Evolutionary conservation across 1,139 yeast species (phyloP), one percentile per base, ranked within the genome.

Genomic region (Blastobotrys elegans): DNA sequence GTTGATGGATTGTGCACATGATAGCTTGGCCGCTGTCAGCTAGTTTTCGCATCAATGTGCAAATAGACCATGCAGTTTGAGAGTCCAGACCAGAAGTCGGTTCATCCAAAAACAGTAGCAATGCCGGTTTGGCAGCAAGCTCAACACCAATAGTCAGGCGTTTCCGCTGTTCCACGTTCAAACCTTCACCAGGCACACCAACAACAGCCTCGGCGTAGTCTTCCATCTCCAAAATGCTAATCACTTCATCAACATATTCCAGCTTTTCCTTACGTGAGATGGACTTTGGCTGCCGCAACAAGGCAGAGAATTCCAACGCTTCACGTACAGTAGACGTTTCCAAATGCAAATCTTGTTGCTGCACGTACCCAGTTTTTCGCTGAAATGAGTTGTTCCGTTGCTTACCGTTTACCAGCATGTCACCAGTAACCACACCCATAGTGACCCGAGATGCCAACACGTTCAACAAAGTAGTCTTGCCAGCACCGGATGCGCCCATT

Each of bases 51-150:
- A 85, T 77, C 65, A 86, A 72, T 61, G 81, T 80, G 64, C 87
- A 80, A 59, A 84, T 80, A 20, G 92, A 79, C 95, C 95, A 85
- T 7, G 96, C 95, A 49, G 95, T 84, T 67, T 87, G 95, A 50
- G 97, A 82, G 65, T 92, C 98, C 53, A 92, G 72, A 1, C 98
- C 98, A 0, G 97, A 87, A 0, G 98, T 92, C 1, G 96, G 96
- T 57, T 88, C 96, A 65, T 88, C 96, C 43, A 88, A 66, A 50
- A 87, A 75, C 46, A 88, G 65, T 24, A 87, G 74, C 50, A 80
- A 80, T 0, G 95, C 82, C 82, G 57, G 94, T 46, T 79, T 77
- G 44, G 84, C 80, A 26, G 86, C 71, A 45, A 87, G 67, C 62
- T 87, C 95, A 45, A 84, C 79, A 1, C 94, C 94, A 64, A 88